phyloP scores from a whole-genome alignment of 352 stramenopile genomes.

The Phytophthora parvispora region DNA sequence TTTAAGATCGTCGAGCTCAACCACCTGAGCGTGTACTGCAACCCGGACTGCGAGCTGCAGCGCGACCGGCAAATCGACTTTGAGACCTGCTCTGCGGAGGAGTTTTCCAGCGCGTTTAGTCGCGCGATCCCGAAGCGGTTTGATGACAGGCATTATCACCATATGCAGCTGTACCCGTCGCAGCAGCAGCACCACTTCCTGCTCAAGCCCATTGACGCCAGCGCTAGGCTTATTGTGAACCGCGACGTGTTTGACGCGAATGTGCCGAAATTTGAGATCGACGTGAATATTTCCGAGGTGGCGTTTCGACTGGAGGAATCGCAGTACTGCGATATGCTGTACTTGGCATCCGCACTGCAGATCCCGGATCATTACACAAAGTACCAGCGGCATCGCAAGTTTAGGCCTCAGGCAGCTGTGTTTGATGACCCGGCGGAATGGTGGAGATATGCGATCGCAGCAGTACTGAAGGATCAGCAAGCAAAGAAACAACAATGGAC shows the following conservation, averaged over 20 bases:
- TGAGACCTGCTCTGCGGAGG: constrained; percentile 73
- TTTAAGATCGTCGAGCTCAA: constrained; percentile 93
- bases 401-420: constrained; percentile 63
- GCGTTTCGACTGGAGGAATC: constrained; percentile 87
- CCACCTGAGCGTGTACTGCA: constrained; percentile 89
- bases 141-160: constrained; percentile 71
- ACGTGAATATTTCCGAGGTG: constrained; percentile 83
- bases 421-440: constrained; percentile 72
- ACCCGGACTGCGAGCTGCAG: constrained; percentile 81
- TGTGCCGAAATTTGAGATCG: constrained; percentile 86
- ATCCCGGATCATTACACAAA: constrained; percentile 79
- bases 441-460: constrained; percentile 86
- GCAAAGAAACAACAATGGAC: constrained; percentile 78
- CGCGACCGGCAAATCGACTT: constrained; percentile 69
- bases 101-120: constrained; percentile 84
- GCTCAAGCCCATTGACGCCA: constrained; percentile 86
- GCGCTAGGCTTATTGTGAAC: constrained; percentile 84
- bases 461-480: constrained; percentile 67
- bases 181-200: constrained; percentile 88
- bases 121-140: constrained; percentile 87
- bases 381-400: constrained; percentile 80
- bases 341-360: constrained; percentile 79
- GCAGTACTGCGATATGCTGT: constrained; percentile 90
- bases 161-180: constrained; percentile 79
- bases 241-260: constrained; percentile 80